phyloP scores from a whole-genome alignment of 2,329 filamentous ascomycete species.

The Calycina herbarum region DNA sequence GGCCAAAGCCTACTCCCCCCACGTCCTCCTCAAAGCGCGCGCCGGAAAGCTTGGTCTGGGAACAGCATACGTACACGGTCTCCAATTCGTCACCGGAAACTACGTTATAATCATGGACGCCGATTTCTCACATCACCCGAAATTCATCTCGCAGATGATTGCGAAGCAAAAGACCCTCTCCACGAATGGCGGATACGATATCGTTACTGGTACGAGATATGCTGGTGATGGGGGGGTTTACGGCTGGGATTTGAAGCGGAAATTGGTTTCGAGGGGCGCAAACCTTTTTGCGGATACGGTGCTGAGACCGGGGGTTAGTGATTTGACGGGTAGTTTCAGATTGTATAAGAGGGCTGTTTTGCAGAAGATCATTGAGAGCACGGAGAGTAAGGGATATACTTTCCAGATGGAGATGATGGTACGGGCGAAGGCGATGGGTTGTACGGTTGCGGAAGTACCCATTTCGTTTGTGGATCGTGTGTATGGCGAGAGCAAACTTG shows the following conservation, averaged over 20 bases:
- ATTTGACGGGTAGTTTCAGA: slow-evolving; percentile 85
- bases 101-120: slow-evolving; percentile 99
- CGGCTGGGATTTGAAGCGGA: slow-evolving; percentile 94
- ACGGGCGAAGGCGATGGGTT: slow-evolving; percentile 92
- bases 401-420: slow-evolving; percentile 99
- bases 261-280: slow-evolving; percentile 80
- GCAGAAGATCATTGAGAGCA: slow-evolving; percentile 85
- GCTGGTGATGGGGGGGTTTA: slow-evolving; percentile 86
- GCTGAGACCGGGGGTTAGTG: slow-evolving; percentile 86
- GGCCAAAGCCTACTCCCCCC: slow-evolving; percentile 76
- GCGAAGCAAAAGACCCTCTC: slow-evolving; percentile 62
- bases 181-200: slow-evolving; percentile 75
- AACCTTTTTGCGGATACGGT: slow-evolving; percentile 95
- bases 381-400: slow-evolving; percentile 94
- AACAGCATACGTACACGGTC: slow-evolving; percentile 36
- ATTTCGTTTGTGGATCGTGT: slow-evolving; percentile 95
- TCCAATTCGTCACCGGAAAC: slow-evolving; percentile 88
- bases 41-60: slow-evolving; percentile 60
- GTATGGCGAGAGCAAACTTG: slow-evolving; percentile 94
- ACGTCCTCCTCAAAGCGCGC: slow-evolving; percentile 82
- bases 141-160: slow-evolving; percentile 97
- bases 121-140: slow-evolving; percentile 98
- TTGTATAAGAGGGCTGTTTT: slow-evolving; percentile 90
- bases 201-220: slow-evolving; percentile 95
- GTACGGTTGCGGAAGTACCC: slow-evolving; percentile 89